Conservation (phyloP, 2,329 filamentous ascomycete species). For the Cladophialophora carrionii region DNA sequence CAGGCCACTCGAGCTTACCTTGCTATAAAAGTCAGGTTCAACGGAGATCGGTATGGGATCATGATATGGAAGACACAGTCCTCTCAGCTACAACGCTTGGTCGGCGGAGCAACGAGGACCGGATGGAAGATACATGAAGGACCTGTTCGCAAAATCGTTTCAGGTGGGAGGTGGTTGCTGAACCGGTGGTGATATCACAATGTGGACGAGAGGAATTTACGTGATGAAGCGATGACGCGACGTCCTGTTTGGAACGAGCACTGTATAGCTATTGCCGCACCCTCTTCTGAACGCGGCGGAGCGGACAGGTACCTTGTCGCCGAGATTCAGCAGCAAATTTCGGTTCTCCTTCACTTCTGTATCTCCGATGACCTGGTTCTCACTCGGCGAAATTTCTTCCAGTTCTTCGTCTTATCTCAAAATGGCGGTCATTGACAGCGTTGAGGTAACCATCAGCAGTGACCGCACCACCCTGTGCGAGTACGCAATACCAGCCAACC, state of each 20-base stretch:
- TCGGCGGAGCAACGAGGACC: too few species aligned
- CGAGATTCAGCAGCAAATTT: neutral
- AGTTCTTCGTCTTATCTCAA: neutral
- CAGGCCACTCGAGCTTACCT: neutral
- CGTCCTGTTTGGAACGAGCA: too few species aligned
- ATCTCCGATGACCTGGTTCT: too few species aligned
- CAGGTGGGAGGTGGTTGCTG: neutral
- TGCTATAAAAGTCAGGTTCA: neutral
- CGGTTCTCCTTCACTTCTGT: neutral
- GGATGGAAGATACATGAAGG: neutral
- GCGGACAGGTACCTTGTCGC: neutral
- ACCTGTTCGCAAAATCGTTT: neutral
- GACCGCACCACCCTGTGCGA: neutral
- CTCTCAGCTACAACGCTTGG: neutral
- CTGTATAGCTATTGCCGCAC: neutral
- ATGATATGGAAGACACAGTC: neutral
- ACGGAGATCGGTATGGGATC: neutral
- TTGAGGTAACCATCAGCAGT: constrained; percentile 19
- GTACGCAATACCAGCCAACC: constrained; percentile 2
- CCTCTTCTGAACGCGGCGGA: neutral
- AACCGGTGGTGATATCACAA: neutral
- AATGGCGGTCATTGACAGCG: constrained; percentile 23
- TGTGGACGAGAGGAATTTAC: neutral
- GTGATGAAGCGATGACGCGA: neutral
- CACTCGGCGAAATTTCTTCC: neutral